Base-by-base conservation (phyloP, 192 early-diverging fungal species). In the Podila clonocystis region DNA sequence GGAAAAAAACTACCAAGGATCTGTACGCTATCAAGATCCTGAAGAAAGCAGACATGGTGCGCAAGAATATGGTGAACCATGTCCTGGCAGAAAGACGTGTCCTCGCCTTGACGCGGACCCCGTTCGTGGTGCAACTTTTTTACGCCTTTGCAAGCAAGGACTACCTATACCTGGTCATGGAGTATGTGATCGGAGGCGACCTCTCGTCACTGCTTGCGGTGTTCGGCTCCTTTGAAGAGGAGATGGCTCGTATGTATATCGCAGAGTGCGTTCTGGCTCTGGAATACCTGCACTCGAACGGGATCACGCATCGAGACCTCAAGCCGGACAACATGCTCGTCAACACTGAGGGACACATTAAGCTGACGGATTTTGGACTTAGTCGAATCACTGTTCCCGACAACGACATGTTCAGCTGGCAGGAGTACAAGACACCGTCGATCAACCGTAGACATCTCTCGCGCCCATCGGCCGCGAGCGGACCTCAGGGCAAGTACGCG, bases 21-120 rank as follows among this genome's bases (percentile, higher is more conserved):
- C 75, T 96, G 50, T 97, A 91, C 82, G 96, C 96, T 17, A 96
- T 97, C 70, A 97, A 97, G 84, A 93, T 96, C 8, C 82, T 97
- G 70, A 94, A 94, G 82, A 97, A 96, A 66, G 93, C 93, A 52
- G 94, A 97, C 74, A 96, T 97, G 93, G 95, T 96, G 71, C 90
- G 93, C 71, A 97, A 97, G 85, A 97, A 97, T 79, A 96, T 97
- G 96, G 93, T 95, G n/a, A 93, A 91, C 30, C 95, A 97, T 63
- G 94, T 95, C 15, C 83, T 95, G 33, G 94, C 95, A 7, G 96
- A 97, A 84, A 86, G 94, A 65, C 91, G 94, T 24, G 96, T 94
- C 31, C 82, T 97, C 45, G 91, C 93, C 41, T 73, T 97, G 63
- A 87, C 93, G 13, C 76, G 86, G 20, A 95, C 94, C 1, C 95